Base-by-base conservation (phyloP, 2,329 filamentous ascomycete genomes). In the Pseudocercospora fuligena region DNA sequence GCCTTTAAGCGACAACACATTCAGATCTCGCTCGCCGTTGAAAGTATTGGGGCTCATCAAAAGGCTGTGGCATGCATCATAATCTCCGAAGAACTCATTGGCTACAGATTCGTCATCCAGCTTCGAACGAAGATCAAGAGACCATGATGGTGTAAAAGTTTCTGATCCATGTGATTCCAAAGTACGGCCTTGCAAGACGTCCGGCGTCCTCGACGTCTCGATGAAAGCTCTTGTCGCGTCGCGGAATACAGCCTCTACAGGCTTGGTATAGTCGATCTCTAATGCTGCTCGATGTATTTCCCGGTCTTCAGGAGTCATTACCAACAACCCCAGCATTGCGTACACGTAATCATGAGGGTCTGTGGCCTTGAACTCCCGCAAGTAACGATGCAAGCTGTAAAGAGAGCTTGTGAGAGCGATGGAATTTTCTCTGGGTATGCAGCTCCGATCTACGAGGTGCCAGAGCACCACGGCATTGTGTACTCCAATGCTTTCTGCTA, bases 171-270 rank as follows among this genome's bases (percentile, higher is more conserved):
- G 23, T 9, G 9, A 9, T 12, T 4, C 14, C 7, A 11, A 8
- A 54, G 49, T 12, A 16, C 49, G 49, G 19, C 2, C 4, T 7
- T 61, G 46, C 9, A 61, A 16, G 5, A 51, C 43, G 19, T 23
- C 25, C 6, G 46, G 36, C 16, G 43, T 3, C 23, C 43, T n/a
- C 0, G 21, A 16, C 3, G 16, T 21, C 0, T 36, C 59, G 12
- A 63, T 63, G 5, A 51, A 43, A n/a, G 51, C 61, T 25, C 47
- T 21, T 6, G 61, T 63, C 2, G 61, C 61, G 14, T 63, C 61
- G 6, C 49, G 49, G 36, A 57, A 63, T 29, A 63, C 51, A 29
- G 3, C 12, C 2, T 4, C 16, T 5, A 46, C 25, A 11, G 31
- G 2, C 21, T 57, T 63, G 12, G 2, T 19, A 25, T 63, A 63